These are phyloP conservation scores for Saksenaea oblongispora DNA, from an alignment of 371 early-diverging fungal genomes.

Conservation along the genomic window DNA sequence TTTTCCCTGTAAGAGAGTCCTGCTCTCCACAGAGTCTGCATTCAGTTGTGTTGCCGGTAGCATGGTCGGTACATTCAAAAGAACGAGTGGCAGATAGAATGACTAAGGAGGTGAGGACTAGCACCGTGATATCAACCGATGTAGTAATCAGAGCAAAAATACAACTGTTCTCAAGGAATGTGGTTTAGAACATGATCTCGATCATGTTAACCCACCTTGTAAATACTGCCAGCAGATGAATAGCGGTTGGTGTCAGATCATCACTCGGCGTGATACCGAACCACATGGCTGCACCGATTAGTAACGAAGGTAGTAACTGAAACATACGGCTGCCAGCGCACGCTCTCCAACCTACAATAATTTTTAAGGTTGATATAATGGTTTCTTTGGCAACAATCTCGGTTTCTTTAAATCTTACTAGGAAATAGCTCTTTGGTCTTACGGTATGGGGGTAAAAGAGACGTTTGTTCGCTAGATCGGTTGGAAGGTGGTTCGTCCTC, in stretches of 20 bases:
- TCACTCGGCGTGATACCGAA: constrained; percentile 36
- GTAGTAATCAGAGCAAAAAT: constrained; percentile 64
- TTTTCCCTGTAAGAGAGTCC: constrained; percentile 24
- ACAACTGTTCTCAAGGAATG: constrained; percentile 38
- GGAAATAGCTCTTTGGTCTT: not conserved
- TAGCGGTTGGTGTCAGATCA: constrained; percentile 46
- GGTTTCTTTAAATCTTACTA: constrained; percentile 1
- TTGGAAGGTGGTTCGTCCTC: not conserved
- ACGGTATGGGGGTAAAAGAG: not conserved
- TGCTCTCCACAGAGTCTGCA: constrained; percentile 54
- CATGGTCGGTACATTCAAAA: constrained; percentile 55
- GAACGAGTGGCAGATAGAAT: constrained; percentile 56
- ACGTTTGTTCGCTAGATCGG: not conserved
- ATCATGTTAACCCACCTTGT: constrained; percentile 28
- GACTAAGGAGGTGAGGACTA: constrained; percentile 55
- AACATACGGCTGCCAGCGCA: not conserved
- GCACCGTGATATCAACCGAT: constrained; percentile 55
- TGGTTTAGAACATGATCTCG: not conserved
- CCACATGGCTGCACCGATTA: constrained; percentile 40
- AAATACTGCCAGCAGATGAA: constrained; percentile 48
- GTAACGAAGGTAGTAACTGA: constrained; percentile 30
- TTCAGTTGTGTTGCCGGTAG: constrained; percentile 49
- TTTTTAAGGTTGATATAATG: not conserved
- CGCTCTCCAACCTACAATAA: not conserved
- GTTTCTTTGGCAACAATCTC: constrained; percentile 2